phyloP scores from a whole-genome alignment of 495 filamentous ascomycete genomes.

The Penicillium pancosmium region DNA sequence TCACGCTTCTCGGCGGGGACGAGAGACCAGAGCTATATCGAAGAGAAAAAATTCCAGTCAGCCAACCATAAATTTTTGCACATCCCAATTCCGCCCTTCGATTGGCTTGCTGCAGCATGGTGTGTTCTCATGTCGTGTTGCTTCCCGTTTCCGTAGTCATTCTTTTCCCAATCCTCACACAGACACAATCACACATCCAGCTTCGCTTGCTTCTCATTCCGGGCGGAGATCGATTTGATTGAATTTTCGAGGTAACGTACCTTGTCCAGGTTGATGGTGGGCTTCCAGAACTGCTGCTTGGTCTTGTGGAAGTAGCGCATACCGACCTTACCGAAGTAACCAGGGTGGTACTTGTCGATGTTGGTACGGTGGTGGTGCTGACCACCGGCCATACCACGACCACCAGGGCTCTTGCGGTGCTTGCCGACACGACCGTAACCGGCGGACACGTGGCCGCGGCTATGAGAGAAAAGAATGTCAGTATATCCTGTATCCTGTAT shows the following conservation, averaged over 20 bases:
- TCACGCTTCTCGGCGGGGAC: conserved; percentile 81
- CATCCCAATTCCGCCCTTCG: not conserved
- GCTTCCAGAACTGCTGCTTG: conserved; percentile 90
- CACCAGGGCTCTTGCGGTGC: conserved; percentile 92
- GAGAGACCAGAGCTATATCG: conserved; percentile 74
- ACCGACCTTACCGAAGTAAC: conserved; percentile 98
- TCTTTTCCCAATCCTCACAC: too few species aligned
- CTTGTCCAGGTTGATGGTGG: conserved; percentile 89
- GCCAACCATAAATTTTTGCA: not conserved
- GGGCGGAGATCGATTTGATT: conserved; percentile 10
- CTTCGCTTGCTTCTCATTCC: conserved; percentile 6
- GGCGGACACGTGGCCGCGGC: conserved; percentile 93
- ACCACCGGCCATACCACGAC: conserved; percentile 95
- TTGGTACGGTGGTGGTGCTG: conserved; percentile 93
- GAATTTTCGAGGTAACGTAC: conserved; percentile 46
- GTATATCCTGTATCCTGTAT: conserved; percentile 6
- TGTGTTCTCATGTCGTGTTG: not conserved
- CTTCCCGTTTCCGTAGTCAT: too few species aligned
- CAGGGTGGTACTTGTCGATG: conserved; percentile 91
- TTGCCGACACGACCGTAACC: conserved; percentile 92
- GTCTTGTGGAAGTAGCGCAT: conserved; percentile 95
- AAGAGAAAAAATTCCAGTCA: conserved; percentile 22
- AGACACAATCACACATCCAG: conserved; percentile 4
- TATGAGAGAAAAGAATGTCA: conserved; percentile 39
- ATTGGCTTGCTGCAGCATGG: not conserved